Conservation (phyloP, 1,139 yeast genomes). For the Hyphopichia fennica region DNA sequence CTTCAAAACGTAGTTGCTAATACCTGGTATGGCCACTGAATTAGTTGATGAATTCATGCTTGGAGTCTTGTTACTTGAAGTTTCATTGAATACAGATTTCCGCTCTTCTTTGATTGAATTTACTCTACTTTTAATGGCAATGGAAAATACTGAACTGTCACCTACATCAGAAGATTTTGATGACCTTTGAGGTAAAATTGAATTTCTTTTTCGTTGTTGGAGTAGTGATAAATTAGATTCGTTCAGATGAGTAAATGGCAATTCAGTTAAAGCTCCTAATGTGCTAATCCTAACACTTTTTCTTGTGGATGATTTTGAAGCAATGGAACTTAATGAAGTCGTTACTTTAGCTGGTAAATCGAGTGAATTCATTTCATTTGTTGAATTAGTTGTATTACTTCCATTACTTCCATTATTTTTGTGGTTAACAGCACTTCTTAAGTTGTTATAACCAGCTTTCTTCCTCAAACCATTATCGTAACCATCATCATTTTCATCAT, state of each 20-base stretch:
- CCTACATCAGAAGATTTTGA: constrained; percentile 29
- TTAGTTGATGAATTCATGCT: constrained; percentile 20
- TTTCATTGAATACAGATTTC: constrained; percentile 5
- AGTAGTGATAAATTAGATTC: constrained; percentile 12
- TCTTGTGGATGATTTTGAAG: constrained; percentile 25
- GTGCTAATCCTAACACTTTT: constrained; percentile 40
- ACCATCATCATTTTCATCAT: constrained; percentile 14
- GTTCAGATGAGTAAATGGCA: constrained; percentile 34
- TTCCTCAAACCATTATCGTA: constrained; percentile 24
- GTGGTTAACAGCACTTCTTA: constrained; percentile 25
- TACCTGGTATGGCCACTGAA: constrained; percentile 59
- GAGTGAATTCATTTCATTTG: constrained; percentile 14
- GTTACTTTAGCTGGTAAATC: constrained; percentile 24
- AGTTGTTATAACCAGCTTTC: constrained; percentile 38
- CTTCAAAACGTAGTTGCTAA: constrained; percentile 60
- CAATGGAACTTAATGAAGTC: constrained; percentile 21
- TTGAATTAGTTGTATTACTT: background rate
- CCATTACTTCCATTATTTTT: background rate
- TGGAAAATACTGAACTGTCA: constrained; percentile 40
- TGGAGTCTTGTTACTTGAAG: constrained; percentile 3
- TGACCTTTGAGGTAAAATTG: constrained; percentile 9
- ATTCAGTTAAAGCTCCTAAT: constrained; percentile 41
- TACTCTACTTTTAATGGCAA: constrained; percentile 23
- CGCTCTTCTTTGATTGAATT: constrained; percentile 19
- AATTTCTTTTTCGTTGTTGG: constrained; percentile 2